Percentiles rank a stretch among this genome's conserved stretches.
These are phyloP conservation scores for Fusarium stilboides DNA, from an alignment of 2,329 filamentous ascomycete species.

Conservation along the genomic window DNA sequence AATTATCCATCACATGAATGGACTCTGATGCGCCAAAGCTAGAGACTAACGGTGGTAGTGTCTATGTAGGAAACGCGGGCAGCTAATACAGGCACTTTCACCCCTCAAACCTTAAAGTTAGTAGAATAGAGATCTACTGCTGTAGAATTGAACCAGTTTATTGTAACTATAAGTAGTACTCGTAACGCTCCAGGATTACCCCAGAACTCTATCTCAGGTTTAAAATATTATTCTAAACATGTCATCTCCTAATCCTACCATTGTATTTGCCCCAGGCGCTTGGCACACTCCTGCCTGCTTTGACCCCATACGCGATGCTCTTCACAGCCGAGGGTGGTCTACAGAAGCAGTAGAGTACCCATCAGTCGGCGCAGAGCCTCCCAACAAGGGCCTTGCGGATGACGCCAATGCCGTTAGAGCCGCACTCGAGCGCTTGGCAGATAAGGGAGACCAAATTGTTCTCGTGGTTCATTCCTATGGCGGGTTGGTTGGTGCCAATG, in stretches of 20 bases:
- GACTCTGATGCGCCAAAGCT: not conserved
- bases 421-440: constrained; percentile 49
- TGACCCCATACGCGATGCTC: constrained; percentile 49
- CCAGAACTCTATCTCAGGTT: too few species aligned
- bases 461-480: constrained; percentile 62
- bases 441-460: constrained; percentile 58
- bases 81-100: too few species aligned
- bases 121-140: too few species aligned
- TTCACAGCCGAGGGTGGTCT: constrained; percentile 53
- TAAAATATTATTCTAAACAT: not conserved
- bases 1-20: not conserved
- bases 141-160: too few species aligned
- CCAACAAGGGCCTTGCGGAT: constrained; percentile 45
- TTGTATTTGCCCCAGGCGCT: constrained; percentile 59
- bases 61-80: too few species aligned
- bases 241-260: constrained; percentile 29
- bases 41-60: not conserved
- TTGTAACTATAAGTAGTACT: too few species aligned
- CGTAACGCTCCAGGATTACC: too few species aligned
- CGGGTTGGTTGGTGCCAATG: constrained; percentile 58
- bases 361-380: constrained; percentile 52
- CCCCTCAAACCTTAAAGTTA: not conserved
- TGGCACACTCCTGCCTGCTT: constrained; percentile 56
- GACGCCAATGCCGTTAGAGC: constrained; percentile 55
- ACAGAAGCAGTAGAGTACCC: constrained; percentile 53